Base-by-base conservation (phyloP, 768 basidiomycete genomes). In the Mycena metata region DNA sequence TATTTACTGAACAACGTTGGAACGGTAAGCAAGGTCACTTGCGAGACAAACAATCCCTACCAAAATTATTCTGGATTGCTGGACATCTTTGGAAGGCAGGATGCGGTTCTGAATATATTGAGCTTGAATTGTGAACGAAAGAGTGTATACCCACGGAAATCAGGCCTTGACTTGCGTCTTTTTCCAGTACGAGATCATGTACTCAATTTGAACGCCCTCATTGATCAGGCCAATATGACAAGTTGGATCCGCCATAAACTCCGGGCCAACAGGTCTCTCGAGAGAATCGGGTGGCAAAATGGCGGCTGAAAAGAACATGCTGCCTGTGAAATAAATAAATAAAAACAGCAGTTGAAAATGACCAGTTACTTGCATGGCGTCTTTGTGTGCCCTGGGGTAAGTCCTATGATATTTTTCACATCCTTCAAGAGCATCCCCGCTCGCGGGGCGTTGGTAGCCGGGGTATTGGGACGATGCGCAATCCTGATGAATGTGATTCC, bases 131-230 rank as follows among this genome's bases (percentile, higher is more conserved):
- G 2, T 39, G 39, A 39, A 56, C 19, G 49, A 42, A 2, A 9
- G n/a, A 30, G 7, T n/a, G 16, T 19, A 11, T 51, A 42, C 39
- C 1, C 39, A 39, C 39, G 39, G 39, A 15, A 15, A 39, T 39
- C 39, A 39, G 39, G 39, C 39, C 39, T 10, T 39, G 43, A 60
- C 30, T 26, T 50, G 19, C 24, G 50, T 66, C 47, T 61, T 67
- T 24, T 57, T 60, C 66, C 66, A 67, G 54, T 67, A 67, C 9
- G 66, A 67, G 12, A 67, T 13, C 23, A 67, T n/a, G 17, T 67
- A 61, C 16, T 60, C 57, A 16, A 67, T 54, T 5, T 55, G 19
- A 17, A 67, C 4, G 12, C 23, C 33, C 7, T 35, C 66, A 35
- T 24, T 55, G 43, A 67, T 12, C 23, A 67, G 9, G 8, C 56